Evolutionary conservation across 345 rosid species (phyloP).

Genomic region (Turnera subulata): DNA sequence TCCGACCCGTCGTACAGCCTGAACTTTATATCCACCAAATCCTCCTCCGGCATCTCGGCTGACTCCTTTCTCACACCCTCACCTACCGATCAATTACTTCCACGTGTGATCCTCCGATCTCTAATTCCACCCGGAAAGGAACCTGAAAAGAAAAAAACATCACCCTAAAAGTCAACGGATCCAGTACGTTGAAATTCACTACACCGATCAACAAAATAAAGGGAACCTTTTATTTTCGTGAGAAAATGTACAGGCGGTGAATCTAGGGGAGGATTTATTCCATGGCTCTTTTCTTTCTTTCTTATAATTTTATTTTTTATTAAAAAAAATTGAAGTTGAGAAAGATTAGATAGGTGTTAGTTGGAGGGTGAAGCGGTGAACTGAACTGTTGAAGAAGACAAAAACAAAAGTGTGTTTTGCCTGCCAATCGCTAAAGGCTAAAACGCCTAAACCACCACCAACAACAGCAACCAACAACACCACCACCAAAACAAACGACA

Average conservation of each 20-base stretch:
- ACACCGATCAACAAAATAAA: not conserved
- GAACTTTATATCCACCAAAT: conserved; percentile 74
- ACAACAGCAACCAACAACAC: no score
- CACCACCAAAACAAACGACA: no score
- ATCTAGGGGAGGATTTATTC: no score
- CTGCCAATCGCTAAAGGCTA: not conserved
- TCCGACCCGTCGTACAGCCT: conserved; percentile 91
- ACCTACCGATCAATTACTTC: conserved; percentile 19
- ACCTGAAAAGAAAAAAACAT: conserved; percentile 3
- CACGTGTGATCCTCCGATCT: conserved; percentile 8
- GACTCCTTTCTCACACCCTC: conserved; percentile 16
- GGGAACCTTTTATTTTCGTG: not conserved
- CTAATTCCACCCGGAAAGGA: conserved; percentile 16
- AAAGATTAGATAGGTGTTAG: not conserved
- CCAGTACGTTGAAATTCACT: not conserved
- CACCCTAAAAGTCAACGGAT: conserved; percentile 14
- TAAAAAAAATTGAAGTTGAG: no score
- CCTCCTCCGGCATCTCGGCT: conserved; percentile 79
- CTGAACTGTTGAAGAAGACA: conserved; percentile 14
- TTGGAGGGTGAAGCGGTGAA: conserved; percentile 37
- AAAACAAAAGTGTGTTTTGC: conserved; percentile 6
- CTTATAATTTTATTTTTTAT: no score
- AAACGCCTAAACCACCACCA: no score
- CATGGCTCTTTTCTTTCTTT: conserved; percentile 2
- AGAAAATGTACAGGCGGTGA: not conserved